These are phyloP conservation scores for Lipomyces mesembrius DNA, from an alignment of 805 yeast genomes.

Conservation along the genomic window DNA sequence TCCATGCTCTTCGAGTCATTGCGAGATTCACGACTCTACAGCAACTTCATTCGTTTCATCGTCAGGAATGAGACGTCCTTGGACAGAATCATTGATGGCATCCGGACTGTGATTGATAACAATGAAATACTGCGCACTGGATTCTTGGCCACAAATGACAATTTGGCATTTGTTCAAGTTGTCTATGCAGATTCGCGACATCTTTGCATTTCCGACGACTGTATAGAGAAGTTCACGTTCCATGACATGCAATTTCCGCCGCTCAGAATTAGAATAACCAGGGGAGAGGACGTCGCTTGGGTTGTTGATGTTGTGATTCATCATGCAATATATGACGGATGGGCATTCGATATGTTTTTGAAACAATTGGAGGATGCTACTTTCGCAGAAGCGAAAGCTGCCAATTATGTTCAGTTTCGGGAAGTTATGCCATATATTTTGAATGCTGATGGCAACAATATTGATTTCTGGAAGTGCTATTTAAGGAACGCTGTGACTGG, in stretches of 20 bases:
- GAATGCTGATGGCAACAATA: background rate
- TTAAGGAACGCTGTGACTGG: background rate
- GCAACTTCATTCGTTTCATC: constrained; percentile 21
- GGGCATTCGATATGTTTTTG: constrained; percentile 31
- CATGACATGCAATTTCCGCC: constrained; percentile 18
- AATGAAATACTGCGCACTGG: constrained; percentile 37
- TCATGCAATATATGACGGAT: constrained; percentile 37
- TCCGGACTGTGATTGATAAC: constrained; percentile 20
- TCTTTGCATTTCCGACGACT: background rate
- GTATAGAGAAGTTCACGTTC: background rate
- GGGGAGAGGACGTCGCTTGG: background rate
- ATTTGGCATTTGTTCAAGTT: constrained; percentile 16
- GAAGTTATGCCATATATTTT: constrained; percentile 13
- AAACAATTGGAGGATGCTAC: constrained; percentile 14
- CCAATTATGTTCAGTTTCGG: constrained; percentile 9
- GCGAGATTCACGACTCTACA: constrained; percentile 23
- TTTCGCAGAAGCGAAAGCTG: background rate
- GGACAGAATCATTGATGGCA: constrained; percentile 10
- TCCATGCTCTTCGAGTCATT: constrained; percentile 23
- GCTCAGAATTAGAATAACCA: constrained; percentile 1
- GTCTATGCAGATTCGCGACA: constrained; percentile 21
- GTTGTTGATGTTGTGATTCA: constrained; percentile 23
- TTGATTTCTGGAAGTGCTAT: constrained; percentile 21
- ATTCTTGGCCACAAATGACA: constrained; percentile 18
- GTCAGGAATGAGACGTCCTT: background rate